Evolutionary conservation across 169 alveolate species (phyloP).

Genomic region (Blepharisma undulans): DNA sequence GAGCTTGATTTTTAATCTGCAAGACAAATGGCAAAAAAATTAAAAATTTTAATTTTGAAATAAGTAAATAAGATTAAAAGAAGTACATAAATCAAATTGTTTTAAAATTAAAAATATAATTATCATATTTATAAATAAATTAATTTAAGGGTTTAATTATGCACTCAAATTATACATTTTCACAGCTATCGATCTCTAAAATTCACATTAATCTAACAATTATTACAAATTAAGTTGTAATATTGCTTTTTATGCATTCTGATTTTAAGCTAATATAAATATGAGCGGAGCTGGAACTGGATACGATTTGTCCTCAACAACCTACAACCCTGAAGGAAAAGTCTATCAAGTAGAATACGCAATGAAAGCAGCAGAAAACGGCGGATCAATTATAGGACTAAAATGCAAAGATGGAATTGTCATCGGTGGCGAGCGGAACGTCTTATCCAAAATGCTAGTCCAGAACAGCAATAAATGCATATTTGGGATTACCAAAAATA

Average conservation of each 20-base stretch:
- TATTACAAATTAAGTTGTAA: too few species aligned
- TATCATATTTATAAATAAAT: too few species aligned
- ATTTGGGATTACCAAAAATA: conserved; percentile 49
- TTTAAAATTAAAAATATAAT: too few species aligned
- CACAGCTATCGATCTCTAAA: too few species aligned
- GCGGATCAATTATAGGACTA: conserved; percentile 68
- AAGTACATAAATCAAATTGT: too few species aligned
- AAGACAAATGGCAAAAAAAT: neutral
- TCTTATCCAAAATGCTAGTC: conserved; percentile 62
- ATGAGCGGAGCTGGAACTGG: conserved; percentile 49
- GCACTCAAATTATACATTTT: too few species aligned
- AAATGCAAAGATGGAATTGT: conserved; percentile 75
- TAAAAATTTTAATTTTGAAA: neutral
- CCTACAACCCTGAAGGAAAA: conserved; percentile 80
- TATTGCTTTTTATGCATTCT: too few species aligned
- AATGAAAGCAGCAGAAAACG: conserved; percentile 74
- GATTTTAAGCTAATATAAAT: too few species aligned
- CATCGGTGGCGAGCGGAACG: conserved; percentile 66
- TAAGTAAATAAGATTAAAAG: too few species aligned
- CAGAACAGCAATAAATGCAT: conserved; percentile 67
- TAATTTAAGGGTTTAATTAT: too few species aligned
- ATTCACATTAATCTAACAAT: too few species aligned
- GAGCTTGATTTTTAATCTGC: neutral
- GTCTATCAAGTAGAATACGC: conserved; percentile 79
- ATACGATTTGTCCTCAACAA: conserved; percentile 67